Percentiles rank a stretch among this genome's conserved stretches.
Evolutionary conservation across 2,329 filamentous ascomycete genomes (phyloP).

Genomic region (Amesomyces nigricolor): DNA sequence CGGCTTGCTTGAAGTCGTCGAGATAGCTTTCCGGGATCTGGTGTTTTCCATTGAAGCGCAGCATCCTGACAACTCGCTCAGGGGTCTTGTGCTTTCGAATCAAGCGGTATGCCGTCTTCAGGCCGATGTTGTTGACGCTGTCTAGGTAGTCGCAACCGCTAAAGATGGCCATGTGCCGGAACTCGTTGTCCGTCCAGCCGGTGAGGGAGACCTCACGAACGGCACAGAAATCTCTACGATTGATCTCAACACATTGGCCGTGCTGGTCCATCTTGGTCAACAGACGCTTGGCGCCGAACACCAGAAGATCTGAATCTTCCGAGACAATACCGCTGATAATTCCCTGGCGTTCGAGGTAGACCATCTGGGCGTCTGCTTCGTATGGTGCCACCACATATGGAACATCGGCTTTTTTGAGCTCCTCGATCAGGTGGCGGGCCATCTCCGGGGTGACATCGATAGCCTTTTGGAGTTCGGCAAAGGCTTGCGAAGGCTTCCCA

Average conservation of each 20-base stretch:
- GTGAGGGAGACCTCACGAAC: constrained; percentile 83
- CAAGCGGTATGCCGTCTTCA: constrained; percentile 90
- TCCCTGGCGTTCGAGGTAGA: constrained; percentile 83
- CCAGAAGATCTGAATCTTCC: constrained; percentile 91
- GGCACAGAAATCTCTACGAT: constrained; percentile 79
- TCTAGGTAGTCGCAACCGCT: constrained; percentile 95
- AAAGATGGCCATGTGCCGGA: constrained; percentile 91
- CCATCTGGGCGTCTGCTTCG: constrained; percentile 94
- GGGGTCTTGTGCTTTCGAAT: constrained; percentile 85
- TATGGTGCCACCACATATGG: constrained; percentile 93
- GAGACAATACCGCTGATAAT: constrained; percentile 84
- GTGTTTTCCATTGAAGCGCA: constrained; percentile 85
- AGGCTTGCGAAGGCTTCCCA: constrained; percentile 74
- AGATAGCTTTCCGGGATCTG: constrained; percentile 76
- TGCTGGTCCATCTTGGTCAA: constrained; percentile 93
- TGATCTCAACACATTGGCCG: constrained; percentile 88
- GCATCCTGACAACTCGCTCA: constrained; percentile 72
- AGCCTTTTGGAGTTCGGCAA: constrained; percentile 85
- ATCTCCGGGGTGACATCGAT: constrained; percentile 95
- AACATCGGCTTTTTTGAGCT: constrained; percentile 73
- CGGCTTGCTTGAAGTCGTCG: constrained; percentile 75
- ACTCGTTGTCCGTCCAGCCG: constrained; percentile 88
- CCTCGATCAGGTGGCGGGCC: constrained; percentile 86
- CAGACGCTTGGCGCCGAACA: constrained; percentile 86
- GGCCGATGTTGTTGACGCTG: constrained; percentile 74